Evolutionary conservation across 306 rosid species (phyloP), one percentile per base, ranked within the genome.

Genomic region (Quercus agrifolia): DNA sequence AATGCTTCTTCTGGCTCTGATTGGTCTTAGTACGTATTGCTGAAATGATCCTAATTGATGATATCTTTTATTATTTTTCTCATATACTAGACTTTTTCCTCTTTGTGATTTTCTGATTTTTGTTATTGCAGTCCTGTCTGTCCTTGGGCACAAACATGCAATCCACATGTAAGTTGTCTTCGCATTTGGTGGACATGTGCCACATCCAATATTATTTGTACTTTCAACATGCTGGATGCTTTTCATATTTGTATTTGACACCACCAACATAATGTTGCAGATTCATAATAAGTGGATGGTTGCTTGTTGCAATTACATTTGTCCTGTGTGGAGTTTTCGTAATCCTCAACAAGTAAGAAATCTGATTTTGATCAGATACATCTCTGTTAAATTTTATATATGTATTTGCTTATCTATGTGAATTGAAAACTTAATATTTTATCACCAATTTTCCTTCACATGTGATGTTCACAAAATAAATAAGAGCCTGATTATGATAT

Each of bases 261-360:
- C 41, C 44, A 38, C 75, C 27, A n/a, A 76, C 71, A 57, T 71
- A 13, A 83, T 80, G 30, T 82, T 91, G 85, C 94, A 95, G 99
- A 88, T 95, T 95, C 81, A 88, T 95, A 71, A 23, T 93, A 71
- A 87, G 94, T 77, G 99, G 99, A 78, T 95, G 99, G 99, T 81
- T 95, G 78, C 94, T 95, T 44, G 98, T 93, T 56, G 94, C 93
- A 57, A 62, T 88, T 80, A 91, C 98, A 62, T 95, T 95, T 81
- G 70, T 95, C 70, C 99, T 95, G 73, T 93, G 96, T 73, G 99
- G 98, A 80, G 91, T 90, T 70, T 95, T 90, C 77, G 91, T 92
- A 62, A 87, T 95, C 86, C 93, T 95, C 56, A 88, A 90, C 83
- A 93, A 88, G 99, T 95, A 91, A 93, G 92, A 71, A 28, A 23